Base-by-base conservation (phyloP, 78 protist species). In the Dictyostelium brefeldianum region DNA sequence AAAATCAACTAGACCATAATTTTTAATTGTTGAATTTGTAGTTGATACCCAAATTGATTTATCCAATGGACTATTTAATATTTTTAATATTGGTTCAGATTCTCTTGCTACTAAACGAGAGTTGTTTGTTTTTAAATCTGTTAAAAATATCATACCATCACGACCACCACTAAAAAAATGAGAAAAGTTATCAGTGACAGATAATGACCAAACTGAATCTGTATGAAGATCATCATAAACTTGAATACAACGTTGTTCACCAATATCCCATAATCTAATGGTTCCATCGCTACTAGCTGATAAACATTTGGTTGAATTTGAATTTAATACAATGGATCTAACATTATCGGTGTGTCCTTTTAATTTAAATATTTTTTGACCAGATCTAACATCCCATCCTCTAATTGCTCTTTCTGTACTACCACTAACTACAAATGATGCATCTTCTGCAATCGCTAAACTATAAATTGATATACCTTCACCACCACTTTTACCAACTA, bases 401-500 rank as follows among this genome's bases (percentile, higher is more conserved):
- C 84, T 48, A 2, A 87, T 87, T 29, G 83, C 81, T 47, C 84
- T 51, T 27, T 77, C 93, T 18, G 84, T 87, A 5, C 79, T 64
- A 1, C 93, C 93, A 11, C 78, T 62, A 36, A 87, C 8, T 31
- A 87, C 83, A 51, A 87, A 64, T 8, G 83, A 64, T 11, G 93
- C 83, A 56, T 87, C 85, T 2, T 77, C 25, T 11, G 67, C 41
- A 9, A 87, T 77, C 20, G 93, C 93, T 47, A 87, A 64, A 62
- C 93, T 87, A 62, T 87, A 87, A 11, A 87, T 78, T 12, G 93
- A 87, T 29, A 87, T 59, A n/a, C 80, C 80, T 27, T 87, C 93
- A 22, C 93, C 93, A 31, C 93, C 93, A 20, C 84, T 73, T 51
- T 67, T 62, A 11, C 74, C 83, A 59, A 64, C 54, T 22, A 80